phyloP scores from a whole-genome alignment of 2,329 filamentous ascomycete genomes.

The Colletotrichum sp. region DNA sequence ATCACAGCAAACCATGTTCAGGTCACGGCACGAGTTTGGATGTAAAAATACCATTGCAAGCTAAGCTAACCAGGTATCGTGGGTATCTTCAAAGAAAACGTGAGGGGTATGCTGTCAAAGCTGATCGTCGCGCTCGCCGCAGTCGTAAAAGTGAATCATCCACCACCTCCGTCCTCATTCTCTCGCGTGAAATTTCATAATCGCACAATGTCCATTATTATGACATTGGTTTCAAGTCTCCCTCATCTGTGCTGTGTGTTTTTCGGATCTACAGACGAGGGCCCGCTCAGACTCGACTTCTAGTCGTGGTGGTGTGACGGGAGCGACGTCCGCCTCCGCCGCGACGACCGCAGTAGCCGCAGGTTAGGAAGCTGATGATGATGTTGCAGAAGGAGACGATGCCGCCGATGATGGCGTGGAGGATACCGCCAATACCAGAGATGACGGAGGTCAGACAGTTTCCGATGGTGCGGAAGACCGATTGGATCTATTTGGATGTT shows the following conservation, averaged over 20 bases:
- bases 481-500: conserved; percentile 52
- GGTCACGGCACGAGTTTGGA: neutral
- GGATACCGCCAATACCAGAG: conserved; percentile 67
- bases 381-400: conserved; percentile 69
- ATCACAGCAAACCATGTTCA: neutral
- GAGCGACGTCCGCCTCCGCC: conserved; percentile 30
- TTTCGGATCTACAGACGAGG: neutral
- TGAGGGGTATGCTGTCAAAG: neutral
- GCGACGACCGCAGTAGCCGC: conserved; percentile 47
- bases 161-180: neutral
- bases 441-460: conserved; percentile 71
- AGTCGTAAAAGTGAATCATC: neutral
- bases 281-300: conserved; percentile 33
- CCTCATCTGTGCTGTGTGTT: neutral
- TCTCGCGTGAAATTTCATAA: neutral
- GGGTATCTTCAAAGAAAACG: conserved; percentile 14
- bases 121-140: neutral
- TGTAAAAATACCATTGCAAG: conserved; percentile 8
- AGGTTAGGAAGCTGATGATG: conserved; percentile 70
- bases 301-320: conserved; percentile 31
- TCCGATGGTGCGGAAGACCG: conserved; percentile 68
- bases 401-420: conserved; percentile 71
- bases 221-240: neutral
- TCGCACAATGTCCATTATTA: neutral
- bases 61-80: conserved; percentile 14